These are phyloP conservation scores for Leccinum boreale DNA, from an alignment of 768 basidiomycete genomes.

Conservation along the genomic window DNA sequence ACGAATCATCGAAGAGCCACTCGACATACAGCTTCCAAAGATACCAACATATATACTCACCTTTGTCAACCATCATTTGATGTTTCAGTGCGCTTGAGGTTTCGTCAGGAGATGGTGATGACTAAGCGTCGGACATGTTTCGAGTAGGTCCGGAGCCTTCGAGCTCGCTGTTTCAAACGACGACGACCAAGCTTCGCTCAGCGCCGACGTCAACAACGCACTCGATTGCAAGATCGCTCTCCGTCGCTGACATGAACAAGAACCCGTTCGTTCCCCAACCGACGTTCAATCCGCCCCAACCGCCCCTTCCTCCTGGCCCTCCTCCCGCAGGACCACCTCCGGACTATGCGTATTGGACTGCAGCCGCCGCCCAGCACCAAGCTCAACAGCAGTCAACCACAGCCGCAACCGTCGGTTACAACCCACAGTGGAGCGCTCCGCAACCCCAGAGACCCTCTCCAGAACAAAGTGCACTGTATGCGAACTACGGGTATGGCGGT, in stretches of 20 bases:
- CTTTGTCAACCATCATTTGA: neutral
- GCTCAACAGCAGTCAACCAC: conserved; percentile 30
- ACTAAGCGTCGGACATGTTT: conserved; percentile 25
- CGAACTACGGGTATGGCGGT: conserved; percentile 87
- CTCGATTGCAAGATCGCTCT: conserved; percentile 11
- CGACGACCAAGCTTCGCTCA: conserved; percentile 16
- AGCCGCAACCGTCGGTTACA: conserved; percentile 47
- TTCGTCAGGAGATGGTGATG: conserved; percentile 8
- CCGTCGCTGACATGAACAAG: conserved; percentile 62
- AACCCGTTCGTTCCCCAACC: conserved; percentile 77
- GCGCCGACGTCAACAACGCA: conserved; percentile 8
- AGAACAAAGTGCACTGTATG: conserved; percentile 83
- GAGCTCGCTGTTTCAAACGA: conserved; percentile 25
- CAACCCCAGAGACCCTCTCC: conserved; percentile 66
- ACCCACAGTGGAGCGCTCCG: conserved; percentile 63
- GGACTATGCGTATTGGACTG: conserved; percentile 80
- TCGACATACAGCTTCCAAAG: neutral
- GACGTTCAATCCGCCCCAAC: conserved; percentile 66
- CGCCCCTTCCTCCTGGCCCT: conserved; percentile 77
- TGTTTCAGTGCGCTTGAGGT: too few species aligned
- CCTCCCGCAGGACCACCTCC: conserved; percentile 69
- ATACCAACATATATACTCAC: neutral
- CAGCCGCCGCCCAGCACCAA: conserved; percentile 50
- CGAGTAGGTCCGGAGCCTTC: conserved; percentile 2
- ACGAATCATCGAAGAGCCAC: neutral